Evolutionary conservation across 192 early-diverging fungal species (phyloP), one percentile per base, ranked within the genome.

Genomic region (Linnemannia schmuckeri): DNA sequence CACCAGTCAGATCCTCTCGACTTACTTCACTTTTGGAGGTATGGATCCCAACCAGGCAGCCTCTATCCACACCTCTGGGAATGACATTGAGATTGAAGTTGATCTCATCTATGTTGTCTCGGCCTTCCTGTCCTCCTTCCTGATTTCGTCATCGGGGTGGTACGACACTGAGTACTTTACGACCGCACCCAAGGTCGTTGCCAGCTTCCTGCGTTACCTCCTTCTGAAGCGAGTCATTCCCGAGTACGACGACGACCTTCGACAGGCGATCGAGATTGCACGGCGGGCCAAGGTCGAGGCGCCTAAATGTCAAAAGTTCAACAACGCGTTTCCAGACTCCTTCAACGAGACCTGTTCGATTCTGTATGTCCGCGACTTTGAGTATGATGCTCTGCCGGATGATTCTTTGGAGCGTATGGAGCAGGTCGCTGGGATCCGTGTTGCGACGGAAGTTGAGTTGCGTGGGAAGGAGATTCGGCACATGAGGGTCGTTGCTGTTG

Each of bases 1-100:
- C 12, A 70, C 85, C 3, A 57, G 40, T 27, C 70, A 75, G 24
- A 81, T 87, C 49, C 38, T 87, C 0, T 54, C 72, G 20, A 87
- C 66, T 8, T 87, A 81, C 12, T 87, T 87, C 41, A 78, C 75
- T 27, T 75, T 78, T 49, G 85, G 85, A 27, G 73, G 74, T 44
- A 81, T 87, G 85, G 80, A 80, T 24, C 40, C 47, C 42, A 74
- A 86, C 42, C 33, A 13, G 4, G 82, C 55, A 4, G 35, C 72
- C 1, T 37, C 33, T 13, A 30, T 52, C 33, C 44, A 40, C 27
- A 35, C 1, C 35, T 35, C 52, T 18, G 12, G 10, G 33, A 18
- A 66, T 17, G 72, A 78, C 17, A 27, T 78, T 0, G 70, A 75
- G 7, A 44, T 46, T 3, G 70, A 81, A 9, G 54, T 87, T 41